A percentile compares a stretch with the other conserved stretches of the same genome.
phyloP scores from a whole-genome alignment of 2,329 filamentous ascomycete genomes.

The Chaetomiaceae sp. region DNA sequence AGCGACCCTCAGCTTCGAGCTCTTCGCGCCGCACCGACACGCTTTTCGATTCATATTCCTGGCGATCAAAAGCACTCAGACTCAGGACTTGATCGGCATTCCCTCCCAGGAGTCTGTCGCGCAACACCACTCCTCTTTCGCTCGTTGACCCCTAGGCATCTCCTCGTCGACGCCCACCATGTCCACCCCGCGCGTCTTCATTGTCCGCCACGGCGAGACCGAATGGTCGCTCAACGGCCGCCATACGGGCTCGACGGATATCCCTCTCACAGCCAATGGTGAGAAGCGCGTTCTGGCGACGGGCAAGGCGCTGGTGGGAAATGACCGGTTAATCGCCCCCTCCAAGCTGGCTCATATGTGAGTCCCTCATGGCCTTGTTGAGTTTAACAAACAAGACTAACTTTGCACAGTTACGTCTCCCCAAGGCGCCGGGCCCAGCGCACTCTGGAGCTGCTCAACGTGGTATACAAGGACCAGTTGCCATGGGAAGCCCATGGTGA shows the following conservation, averaged over 20 bases:
- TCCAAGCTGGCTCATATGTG: constrained; percentile 78
- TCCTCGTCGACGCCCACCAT: constrained; percentile 22
- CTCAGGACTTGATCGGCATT: no score
- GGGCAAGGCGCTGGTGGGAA: constrained; percentile 76
- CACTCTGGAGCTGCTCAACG: constrained; percentile 82
- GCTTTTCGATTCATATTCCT: no score
- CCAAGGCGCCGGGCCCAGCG: constrained; percentile 78
- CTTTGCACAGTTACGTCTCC: constrained; percentile 65
- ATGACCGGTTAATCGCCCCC: constrained; percentile 80
- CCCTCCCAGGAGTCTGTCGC: neutral
- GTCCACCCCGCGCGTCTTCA: constrained; percentile 67
- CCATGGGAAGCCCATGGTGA: constrained; percentile 62
- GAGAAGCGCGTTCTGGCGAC: constrained; percentile 73
- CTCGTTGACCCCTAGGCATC: neutral
- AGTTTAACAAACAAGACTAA: neutral
- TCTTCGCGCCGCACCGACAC: no score
- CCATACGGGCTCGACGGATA: constrained; percentile 82
- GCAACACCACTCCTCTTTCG: neutral
- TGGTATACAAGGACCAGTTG: constrained; percentile 63
- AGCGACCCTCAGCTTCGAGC: no score
- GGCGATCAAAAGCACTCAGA: no score
- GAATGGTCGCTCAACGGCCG: constrained; percentile 87
- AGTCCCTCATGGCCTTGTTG: no score
- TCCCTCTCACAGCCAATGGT: constrained; percentile 77
- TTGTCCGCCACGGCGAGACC: constrained; percentile 87